Conservation (phyloP, 371 early-diverging fungal species). For the Lichtheimia ramosa region DNA sequence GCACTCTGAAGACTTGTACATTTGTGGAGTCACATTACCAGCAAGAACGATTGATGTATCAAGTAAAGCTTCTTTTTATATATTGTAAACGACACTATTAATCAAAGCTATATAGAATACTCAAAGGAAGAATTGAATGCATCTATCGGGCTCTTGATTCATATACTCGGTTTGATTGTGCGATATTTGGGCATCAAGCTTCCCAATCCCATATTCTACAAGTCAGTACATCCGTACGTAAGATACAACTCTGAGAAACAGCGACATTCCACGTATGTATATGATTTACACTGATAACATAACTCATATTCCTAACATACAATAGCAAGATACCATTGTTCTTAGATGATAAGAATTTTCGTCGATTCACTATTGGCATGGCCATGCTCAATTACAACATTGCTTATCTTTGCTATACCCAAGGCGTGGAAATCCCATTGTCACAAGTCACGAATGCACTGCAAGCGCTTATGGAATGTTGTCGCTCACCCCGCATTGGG, state of each 20-base stretch:
- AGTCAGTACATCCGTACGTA: constrained; percentile 56
- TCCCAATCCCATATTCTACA: constrained; percentile 65
- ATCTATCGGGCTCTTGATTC: constrained; percentile 75
- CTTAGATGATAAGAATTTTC: constrained; percentile 54
- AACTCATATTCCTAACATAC: neutral
- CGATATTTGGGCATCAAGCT: constrained; percentile 78
- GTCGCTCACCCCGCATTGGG: constrained; percentile 65
- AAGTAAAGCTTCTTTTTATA: constrained; percentile 21
- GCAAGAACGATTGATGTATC: constrained; percentile 42
- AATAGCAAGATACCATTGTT: constrained; percentile 46
- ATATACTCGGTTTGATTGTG: constrained; percentile 75
- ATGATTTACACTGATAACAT: neutral
- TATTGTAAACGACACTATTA: too few relatives aligned
- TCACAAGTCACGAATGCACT: constrained; percentile 66
- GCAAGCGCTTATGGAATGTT: constrained; percentile 71
- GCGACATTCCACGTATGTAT: constrained; percentile 17
- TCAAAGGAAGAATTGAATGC: constrained; percentile 80
- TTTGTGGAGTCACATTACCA: constrained; percentile 52
- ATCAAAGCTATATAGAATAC: constrained; percentile 22
- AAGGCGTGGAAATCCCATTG: constrained; percentile 72
- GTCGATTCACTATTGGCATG: constrained; percentile 70
- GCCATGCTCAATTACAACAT: constrained; percentile 86
- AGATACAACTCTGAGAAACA: constrained; percentile 18
- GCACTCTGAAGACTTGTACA: constrained; percentile 50
- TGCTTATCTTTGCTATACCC: constrained; percentile 81